Base-by-base conservation (phyloP, 2,329 filamentous ascomycete species). In the Periconia macrospinosa region DNA sequence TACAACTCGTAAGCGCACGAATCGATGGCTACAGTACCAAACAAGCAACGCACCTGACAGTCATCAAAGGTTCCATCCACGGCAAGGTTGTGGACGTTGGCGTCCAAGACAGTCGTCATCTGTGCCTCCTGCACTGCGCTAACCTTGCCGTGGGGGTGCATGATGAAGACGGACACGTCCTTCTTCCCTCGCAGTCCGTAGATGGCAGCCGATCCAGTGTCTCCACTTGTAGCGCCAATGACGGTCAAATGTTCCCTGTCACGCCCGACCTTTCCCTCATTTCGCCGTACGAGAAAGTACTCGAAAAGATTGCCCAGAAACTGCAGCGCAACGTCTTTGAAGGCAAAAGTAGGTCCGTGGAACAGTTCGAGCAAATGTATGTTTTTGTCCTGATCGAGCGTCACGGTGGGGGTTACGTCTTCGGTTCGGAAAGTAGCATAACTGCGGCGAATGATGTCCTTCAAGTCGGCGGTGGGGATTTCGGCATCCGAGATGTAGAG, bases 241-340 rank as follows among this genome's bases (percentile, higher is more conserved):
- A 77, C 71, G 1, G 73, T 76, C 64, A 76, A 45, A 53, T 75
- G 73, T 50, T 76, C 72, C 57, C 72, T 66, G 50, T 92, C 91
- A 59, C 91, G 76, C 18, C 86, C 86, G 27, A 80, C 78, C 78
- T 89, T 91, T 60, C 83, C 85, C 70, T 84, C 69, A 62, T 94
- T 94, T 73, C 84, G 86, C 62, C 90, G 80, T 6, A 87, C 83
- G 13, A 94, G 80, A 73, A 94, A 93, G 74, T 93, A 94, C 75
- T 95, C 90, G 62, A 95, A 97, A 2, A 99, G 80, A 68, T 99
- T 97, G n/a, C 94, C 94, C 2, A 99, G 79, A 70, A 97, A 94
- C 66, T 97, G 93, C 57, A 97, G 80, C 15, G 92, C 92, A 48
- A 92, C 90, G 75, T 97, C 93, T 77, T 97, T 74, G 81, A 97